A percentile compares a stretch with the other conserved stretches of the same genome.
phyloP scores from a whole-genome alignment of 2,329 filamentous ascomycete genomes.

The Fusarium subtropicale region DNA sequence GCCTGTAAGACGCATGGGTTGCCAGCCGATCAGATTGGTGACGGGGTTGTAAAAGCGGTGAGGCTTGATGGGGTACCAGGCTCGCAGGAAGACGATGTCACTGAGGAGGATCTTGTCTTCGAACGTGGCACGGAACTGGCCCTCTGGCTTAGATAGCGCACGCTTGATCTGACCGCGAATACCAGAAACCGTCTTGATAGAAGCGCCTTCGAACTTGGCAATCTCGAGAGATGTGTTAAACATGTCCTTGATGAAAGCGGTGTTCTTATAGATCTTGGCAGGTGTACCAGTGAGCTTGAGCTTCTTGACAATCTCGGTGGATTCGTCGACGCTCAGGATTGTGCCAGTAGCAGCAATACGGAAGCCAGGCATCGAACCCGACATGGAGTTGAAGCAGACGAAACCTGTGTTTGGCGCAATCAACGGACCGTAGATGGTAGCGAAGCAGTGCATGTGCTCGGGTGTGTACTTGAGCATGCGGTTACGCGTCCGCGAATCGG shows the following conservation, averaged over 20 bases:
- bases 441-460: slow-evolving; percentile 99
- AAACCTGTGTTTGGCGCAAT: slow-evolving; percentile 97
- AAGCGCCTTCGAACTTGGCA: slow-evolving; percentile 96
- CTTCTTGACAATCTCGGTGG: slow-evolving; percentile 98
- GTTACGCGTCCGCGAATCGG: slow-evolving; percentile 91
- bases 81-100: slow-evolving; percentile 94
- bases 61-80: slow-evolving; percentile 96
- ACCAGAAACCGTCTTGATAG: slow-evolving; percentile 95
- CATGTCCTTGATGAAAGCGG: slow-evolving; percentile 98
- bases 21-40: slow-evolving; percentile 92
- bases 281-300: slow-evolving; percentile 93
- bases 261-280: slow-evolving; percentile 99
- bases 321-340: slow-evolving; percentile 93
- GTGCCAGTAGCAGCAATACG: slow-evolving; percentile 94
- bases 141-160: slow-evolving; percentile 91
- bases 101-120: slow-evolving; percentile 98
- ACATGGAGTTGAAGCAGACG: slow-evolving; percentile 91
- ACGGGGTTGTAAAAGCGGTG: slow-evolving; percentile 97
- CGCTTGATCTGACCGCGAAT: slow-evolving; percentile 97
- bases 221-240: slow-evolving; percentile 94
- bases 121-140: slow-evolving; percentile 95
- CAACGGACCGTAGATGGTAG: slow-evolving; percentile 92
- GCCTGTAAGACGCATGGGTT: slow-evolving; percentile 92
- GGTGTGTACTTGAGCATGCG: slow-evolving; percentile 99
- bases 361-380: slow-evolving; percentile 87